Base-by-base conservation (phyloP, 2,329 filamentous ascomycete species). In the Colletotrichum sp. region DNA sequence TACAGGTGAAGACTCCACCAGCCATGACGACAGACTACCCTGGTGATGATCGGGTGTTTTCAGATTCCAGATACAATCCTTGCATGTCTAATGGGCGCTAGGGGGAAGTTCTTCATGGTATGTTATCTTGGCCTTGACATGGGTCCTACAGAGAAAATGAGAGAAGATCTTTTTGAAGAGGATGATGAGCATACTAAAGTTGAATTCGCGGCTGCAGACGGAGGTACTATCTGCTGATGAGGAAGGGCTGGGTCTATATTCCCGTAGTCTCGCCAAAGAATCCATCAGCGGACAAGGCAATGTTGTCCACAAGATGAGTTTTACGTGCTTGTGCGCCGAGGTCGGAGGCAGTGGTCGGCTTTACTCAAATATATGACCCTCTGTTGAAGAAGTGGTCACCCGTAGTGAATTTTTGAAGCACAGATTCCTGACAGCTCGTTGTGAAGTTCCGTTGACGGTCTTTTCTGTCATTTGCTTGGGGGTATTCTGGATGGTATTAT, bases 361-460 rank as follows among this genome's bases (percentile, higher is more conserved):
- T 43, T 43, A 10, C 38, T 43, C 9, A 43, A 10, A 43, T 43
- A 1, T 10, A 3, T n/a, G 38, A 12, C 38, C 5, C 9, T 43
- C 38, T 12, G 38, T 10, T 43, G 4, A 43, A n/a, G 9, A 0
- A 5, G 12, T n/a, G 38, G 38, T 43, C 38, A 1, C 38, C 18
- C 1, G 38, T 6, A 2, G 8, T 43, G 8, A 0, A 18, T 1
- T 43, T 18, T 5, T 36, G 14, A 13, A 36, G 6, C 14, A 36
- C 3, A 6, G 34, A 36, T 0, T 1, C 34, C 2, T 16, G 34
- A 4, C 7, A 36, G 4, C 14, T 36, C 34, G 7, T 4, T 7
- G 1, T 43, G 36, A 9, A 1, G 36, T 38, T 6, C 2, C 7
- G 4, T 38, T 38, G 4, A 5, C 36, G 4, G 16, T 38, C 16